Percentiles rank a stretch among this genome's conserved stretches.
Conservation (phyloP, 2,329 filamentous ascomycete genomes). For the Geosmithia putterillii region DNA sequence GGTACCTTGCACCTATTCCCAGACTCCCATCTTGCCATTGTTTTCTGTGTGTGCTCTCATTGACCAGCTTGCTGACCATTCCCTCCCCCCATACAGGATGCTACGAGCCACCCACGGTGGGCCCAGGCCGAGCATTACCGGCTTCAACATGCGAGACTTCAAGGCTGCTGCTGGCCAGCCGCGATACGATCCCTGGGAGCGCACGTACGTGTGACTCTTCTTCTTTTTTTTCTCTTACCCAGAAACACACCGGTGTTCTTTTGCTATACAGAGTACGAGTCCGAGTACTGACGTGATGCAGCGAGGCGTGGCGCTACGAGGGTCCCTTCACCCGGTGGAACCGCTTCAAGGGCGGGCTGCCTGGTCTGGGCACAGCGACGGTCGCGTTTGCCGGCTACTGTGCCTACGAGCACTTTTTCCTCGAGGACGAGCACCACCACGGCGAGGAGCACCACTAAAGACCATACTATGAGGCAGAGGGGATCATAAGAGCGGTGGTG, state of each 20-base stretch:
- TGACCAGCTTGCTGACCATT: conserved; percentile 8
- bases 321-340: conserved; percentile 82
- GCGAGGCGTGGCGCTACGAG: conserved; percentile 89
- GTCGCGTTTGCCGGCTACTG: conserved; percentile 88
- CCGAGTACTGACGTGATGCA: too few species aligned
- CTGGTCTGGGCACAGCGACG: conserved; percentile 82
- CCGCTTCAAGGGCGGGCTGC: conserved; percentile 77
- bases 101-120: conserved; percentile 38
- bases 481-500: not conserved
- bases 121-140: conserved; percentile 67
- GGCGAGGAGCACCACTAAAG: conserved; percentile 8
- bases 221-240: not conserved
- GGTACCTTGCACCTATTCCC: conserved; percentile 13
- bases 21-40: not conserved
- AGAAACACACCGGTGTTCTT: not conserved
- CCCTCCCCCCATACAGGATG: conserved; percentile 15
- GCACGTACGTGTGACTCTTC: conserved; percentile 34
- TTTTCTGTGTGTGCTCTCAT: not conserved
- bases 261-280: too few species aligned
- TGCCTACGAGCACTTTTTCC: conserved; percentile 77
- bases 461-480: not conserved
- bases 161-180: conserved; percentile 54
- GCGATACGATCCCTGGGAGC: conserved; percentile 55
- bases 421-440: conserved; percentile 57
- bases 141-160: conserved; percentile 79